These are phyloP conservation scores for Crepidotus sp. DNA, from an alignment of 1,284 basidiomycete species.

Conservation along the genomic window DNA sequence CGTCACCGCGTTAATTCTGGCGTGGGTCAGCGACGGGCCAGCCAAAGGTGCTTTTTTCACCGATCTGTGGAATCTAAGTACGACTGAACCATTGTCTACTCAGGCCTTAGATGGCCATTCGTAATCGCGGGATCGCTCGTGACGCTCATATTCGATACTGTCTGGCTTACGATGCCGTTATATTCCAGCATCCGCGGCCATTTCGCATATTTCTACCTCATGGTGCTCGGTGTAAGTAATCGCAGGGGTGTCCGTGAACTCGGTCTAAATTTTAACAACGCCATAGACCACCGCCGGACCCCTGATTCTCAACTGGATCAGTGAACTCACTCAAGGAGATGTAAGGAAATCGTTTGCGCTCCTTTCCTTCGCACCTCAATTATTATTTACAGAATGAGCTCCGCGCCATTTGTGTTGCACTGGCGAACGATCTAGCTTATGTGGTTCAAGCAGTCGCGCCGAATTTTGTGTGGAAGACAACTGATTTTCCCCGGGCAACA, in stretches of 20 bases:
- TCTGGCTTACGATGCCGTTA: conserved; percentile 16
- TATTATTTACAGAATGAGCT: conserved; percentile 15
- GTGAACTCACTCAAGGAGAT: conserved; percentile 16
- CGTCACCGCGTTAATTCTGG: conserved; percentile 14
- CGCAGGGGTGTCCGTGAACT: neutral
- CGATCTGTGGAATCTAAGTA: neutral
- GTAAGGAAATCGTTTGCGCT: neutral
- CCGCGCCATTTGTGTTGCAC: conserved; percentile 16
- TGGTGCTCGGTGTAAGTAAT: conserved; percentile 16
- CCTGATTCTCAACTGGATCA: conserved; percentile 18
- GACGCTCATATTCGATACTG: conserved; percentile 12
- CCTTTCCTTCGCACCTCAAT: neutral
- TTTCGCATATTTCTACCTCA: conserved; percentile 19
- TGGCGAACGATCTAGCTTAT: conserved; percentile 18
- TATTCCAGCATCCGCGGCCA: conserved; percentile 16
- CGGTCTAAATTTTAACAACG: neutral
- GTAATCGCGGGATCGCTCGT: conserved; percentile 10
- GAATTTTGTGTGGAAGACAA: conserved; percentile 19
- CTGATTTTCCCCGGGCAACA: conserved; percentile 16
- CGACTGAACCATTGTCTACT: neutral
- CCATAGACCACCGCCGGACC: conserved; percentile 16
- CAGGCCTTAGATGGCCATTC: conserved; percentile 15
- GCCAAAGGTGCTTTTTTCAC: conserved; percentile 8
- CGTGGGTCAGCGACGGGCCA: conserved; percentile 18
- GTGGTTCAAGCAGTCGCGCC: conserved; percentile 18